Conservation (phyloP, 306 rosid genomes). For the Dicorynia guianensis region DNA sequence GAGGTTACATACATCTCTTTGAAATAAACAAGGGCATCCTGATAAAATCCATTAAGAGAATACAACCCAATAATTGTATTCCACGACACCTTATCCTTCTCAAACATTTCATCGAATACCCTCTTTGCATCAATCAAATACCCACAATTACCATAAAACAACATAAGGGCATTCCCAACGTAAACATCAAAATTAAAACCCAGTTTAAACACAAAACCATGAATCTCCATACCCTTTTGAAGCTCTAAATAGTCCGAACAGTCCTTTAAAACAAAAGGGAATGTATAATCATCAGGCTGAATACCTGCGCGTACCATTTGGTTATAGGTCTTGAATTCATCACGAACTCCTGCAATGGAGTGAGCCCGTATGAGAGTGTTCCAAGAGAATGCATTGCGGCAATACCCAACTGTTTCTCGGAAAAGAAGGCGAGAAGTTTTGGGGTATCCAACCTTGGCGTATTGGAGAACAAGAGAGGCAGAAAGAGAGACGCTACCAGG, state of each 20-base stretch:
- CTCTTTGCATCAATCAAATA: constrained; percentile 49
- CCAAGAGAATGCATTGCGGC: constrained; percentile 74
- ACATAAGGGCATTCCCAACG: constrained; percentile 78
- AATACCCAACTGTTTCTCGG: constrained; percentile 47
- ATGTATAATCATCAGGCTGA: constrained; percentile 71
- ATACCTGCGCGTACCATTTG: constrained; percentile 65
- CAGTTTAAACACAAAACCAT: constrained; percentile 68
- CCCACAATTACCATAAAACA: constrained; percentile 68
- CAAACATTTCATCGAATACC: constrained; percentile 80
- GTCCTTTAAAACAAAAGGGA: constrained; percentile 75
- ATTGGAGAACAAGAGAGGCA: constrained; percentile 77
- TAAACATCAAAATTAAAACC: constrained; percentile 69
- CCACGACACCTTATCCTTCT: constrained; percentile 83
- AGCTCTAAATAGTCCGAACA: constrained; percentile 65
- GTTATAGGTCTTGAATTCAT: constrained; percentile 66
- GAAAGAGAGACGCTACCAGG: constrained; percentile 74
- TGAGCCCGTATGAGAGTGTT: constrained; percentile 78
- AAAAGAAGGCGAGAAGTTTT: constrained; percentile 55
- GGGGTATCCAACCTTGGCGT: constrained; percentile 62
- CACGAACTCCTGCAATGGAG: constrained; percentile 56
- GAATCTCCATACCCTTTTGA: constrained; percentile 78
- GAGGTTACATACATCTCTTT: constrained; percentile 52
- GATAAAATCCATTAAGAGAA: constrained; percentile 56
- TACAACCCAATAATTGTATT: constrained; percentile 69
- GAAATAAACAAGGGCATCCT: constrained; percentile 53